phyloP scores from a whole-genome alignment of 495 filamentous ascomycete species.

The Hypoxylon fragiforme region DNA sequence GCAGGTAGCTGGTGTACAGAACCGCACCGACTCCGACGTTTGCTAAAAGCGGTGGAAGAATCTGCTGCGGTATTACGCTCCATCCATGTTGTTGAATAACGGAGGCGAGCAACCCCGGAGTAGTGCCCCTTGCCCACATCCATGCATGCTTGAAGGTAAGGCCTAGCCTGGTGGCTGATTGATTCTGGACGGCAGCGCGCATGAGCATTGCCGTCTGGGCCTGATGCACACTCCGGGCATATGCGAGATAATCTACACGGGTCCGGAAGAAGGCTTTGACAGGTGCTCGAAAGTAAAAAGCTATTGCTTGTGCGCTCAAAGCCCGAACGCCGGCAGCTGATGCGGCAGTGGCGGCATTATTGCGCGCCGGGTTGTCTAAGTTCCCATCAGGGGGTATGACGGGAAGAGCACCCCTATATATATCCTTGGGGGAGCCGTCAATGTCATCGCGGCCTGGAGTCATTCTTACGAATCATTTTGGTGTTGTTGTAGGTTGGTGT shows the following conservation, averaged over 20 bases:
- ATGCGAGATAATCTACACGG: conserved; percentile 74
- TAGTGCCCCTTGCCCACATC: conserved; percentile 70
- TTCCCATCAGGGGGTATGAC: conserved; percentile 41
- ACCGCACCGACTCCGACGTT: conserved; percentile 85
- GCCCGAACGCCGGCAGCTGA: conserved; percentile 82
- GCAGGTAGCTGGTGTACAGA: conserved; percentile 85
- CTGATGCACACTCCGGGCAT: conserved; percentile 49
- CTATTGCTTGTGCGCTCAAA: conserved; percentile 73
- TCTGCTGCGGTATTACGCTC: conserved; percentile 84
- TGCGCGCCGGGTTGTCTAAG: conserved; percentile 52
- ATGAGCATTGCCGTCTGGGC: conserved; percentile 31
- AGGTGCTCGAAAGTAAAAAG: conserved; percentile 88
- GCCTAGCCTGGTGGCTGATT: conserved; percentile 26
- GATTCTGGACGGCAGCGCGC: conserved; percentile 27
- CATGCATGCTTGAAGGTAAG: conserved; percentile 47
- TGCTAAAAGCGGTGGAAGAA: conserved; percentile 81
- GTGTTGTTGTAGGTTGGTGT: too few relatives aligned
- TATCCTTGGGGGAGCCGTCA: conserved; percentile 20
- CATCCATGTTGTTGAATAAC: conserved; percentile 80
- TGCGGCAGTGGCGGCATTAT: conserved; percentile 72
- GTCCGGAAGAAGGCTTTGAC: conserved; percentile 89
- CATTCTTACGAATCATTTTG: conserved; percentile 39
- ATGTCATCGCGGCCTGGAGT: conserved; percentile 37
- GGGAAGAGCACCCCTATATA: conserved; percentile 43
- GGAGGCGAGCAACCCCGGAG: conserved; percentile 76